phyloP scores from a whole-genome alignment of 176 grass and related monocot species.

The Carex cristatella region DNA sequence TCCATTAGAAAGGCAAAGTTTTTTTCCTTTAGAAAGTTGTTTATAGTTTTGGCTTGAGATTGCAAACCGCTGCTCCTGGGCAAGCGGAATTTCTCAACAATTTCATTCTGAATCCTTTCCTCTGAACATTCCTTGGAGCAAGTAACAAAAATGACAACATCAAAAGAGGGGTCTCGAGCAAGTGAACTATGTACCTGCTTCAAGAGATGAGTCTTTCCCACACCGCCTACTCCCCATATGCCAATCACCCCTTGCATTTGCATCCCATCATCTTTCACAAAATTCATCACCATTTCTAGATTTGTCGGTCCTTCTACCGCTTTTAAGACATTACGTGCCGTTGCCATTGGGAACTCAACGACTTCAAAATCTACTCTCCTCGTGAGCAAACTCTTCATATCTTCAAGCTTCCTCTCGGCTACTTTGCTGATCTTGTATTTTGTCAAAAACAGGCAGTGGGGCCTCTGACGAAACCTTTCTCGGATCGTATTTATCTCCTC shows the following conservation, averaged over 20 bases:
- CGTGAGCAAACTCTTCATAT: not conserved
- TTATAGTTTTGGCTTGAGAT: slow-evolving; percentile 24
- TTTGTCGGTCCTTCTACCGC: slow-evolving; percentile 3
- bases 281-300: slow-evolving; percentile 25
- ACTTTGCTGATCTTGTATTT: not conserved
- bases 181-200: slow-evolving; percentile 31
- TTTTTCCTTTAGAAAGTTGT: slow-evolving; percentile 25
- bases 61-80: not conserved
- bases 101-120: slow-evolving; percentile 27
- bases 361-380: not conserved
- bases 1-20: slow-evolving; percentile 39
- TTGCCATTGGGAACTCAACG: not conserved
- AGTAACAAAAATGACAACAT: slow-evolving; percentile 25
- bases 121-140: slow-evolving; percentile 28
- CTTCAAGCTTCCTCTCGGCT: not conserved
- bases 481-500: not conserved
- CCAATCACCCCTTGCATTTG: slow-evolving; percentile 8
- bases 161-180: not conserved
- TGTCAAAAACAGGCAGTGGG: not conserved
- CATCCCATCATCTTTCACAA: slow-evolving; percentile 12
- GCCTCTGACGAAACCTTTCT: not conserved
- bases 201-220: slow-evolving; percentile 40
- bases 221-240: slow-evolving; percentile 28
- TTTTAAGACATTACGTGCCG: not conserved
- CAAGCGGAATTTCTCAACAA: slow-evolving; percentile 22